phyloP scores from a whole-genome alignment of 192 early-diverging fungal species.

The Helicostylum pulchrum region DNA sequence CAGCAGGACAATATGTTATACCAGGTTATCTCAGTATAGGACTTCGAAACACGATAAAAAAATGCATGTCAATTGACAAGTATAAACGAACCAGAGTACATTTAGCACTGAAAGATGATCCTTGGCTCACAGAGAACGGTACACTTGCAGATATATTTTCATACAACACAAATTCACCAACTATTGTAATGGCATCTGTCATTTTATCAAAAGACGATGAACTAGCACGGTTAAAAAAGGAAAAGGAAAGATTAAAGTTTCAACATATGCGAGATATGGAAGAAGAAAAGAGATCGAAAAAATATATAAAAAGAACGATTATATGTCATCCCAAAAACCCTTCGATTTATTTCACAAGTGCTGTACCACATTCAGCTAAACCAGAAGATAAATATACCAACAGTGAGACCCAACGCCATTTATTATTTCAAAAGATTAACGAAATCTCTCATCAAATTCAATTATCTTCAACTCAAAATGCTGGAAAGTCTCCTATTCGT shows the following conservation, averaged over 20 bases:
- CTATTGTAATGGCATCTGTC: background rate
- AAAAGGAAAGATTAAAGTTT: conserved; percentile 12
- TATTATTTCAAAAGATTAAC: conserved; percentile 27
- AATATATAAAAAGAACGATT: conserved; percentile 19
- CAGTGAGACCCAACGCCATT: conserved; percentile 22
- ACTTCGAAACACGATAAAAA: conserved; percentile 41
- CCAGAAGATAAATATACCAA: conserved; percentile 18
- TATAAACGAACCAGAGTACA: conserved; percentile 36
- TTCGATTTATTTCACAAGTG: conserved; percentile 30
- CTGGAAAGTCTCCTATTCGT: conserved; percentile 13
- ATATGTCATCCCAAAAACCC: conserved; percentile 31
- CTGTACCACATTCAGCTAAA: conserved; percentile 17
- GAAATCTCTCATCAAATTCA: conserved; percentile 16
- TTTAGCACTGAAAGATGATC: conserved; percentile 41
- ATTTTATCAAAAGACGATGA: conserved; percentile 3
- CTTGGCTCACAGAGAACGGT: conserved; percentile 43
- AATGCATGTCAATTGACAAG: conserved; percentile 43
- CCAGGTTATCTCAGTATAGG: conserved; percentile 36
- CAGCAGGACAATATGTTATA: conserved; percentile 37
- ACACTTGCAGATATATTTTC: conserved; percentile 19
- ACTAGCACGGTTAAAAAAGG: background rate
- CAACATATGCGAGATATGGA: conserved; percentile 32
- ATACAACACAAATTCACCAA: background rate
- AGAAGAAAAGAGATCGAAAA: conserved; percentile 22
- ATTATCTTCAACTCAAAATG: conserved; percentile 10